Percentiles rank a stretch among this genome's conserved stretches.
Conservation (phyloP, 257 asterid species). For the Lycium barbarum region DNA sequence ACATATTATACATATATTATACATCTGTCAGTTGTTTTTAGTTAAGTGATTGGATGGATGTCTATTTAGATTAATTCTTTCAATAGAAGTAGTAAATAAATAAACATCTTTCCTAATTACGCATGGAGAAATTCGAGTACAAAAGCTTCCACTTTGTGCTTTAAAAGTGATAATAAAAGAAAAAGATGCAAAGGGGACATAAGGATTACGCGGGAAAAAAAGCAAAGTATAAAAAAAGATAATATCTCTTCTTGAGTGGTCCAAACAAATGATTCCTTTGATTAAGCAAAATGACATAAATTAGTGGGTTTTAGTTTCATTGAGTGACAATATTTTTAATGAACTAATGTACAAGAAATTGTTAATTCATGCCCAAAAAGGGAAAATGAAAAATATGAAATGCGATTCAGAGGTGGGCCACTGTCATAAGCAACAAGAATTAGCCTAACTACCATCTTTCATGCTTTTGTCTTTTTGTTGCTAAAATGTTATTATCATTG, state of each 20-base stretch:
- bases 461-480: background rate
- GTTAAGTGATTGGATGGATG: too few species aligned
- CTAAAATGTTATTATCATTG: constrained; percentile 1
- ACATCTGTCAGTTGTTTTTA: background rate
- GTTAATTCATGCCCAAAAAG: background rate
- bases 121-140: background rate
- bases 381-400: background rate
- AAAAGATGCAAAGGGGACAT: background rate
- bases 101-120: constrained; percentile 18
- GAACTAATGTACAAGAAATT: background rate
- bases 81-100: background rate
- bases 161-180: background rate
- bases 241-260: constrained; percentile 19
- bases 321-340: background rate
- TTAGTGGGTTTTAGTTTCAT: background rate
- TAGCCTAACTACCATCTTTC: background rate
- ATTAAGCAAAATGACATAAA: background rate
- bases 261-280: constrained; percentile 10
- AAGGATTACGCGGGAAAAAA: constrained; percentile 21
- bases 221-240: constrained; percentile 10
- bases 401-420: background rate
- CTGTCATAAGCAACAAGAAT: background rate
- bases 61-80: too few species aligned
- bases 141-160: constrained; percentile 19
- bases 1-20: background rate